phyloP scores from a whole-genome alignment of 768 basidiomycete species.

The Cubamyces sp. region DNA sequence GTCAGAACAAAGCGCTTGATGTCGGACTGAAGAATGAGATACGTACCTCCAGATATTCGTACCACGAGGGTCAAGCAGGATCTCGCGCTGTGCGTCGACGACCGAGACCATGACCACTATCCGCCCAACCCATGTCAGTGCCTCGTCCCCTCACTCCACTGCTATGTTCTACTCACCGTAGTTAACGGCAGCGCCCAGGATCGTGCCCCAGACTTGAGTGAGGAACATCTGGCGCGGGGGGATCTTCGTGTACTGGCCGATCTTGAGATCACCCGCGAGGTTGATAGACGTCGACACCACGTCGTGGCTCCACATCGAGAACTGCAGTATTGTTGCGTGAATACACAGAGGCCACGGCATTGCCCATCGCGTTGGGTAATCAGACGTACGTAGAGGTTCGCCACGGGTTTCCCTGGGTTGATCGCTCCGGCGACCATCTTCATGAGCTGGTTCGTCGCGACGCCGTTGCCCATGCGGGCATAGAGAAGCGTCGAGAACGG shows the following conservation, averaged over 20 bases:
- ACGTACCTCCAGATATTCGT: constrained; percentile 57
- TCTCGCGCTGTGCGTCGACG: constrained; percentile 55
- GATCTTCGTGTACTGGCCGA: constrained; percentile 63
- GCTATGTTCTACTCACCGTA: constrained; percentile 32
- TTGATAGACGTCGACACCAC: constrained; percentile 56
- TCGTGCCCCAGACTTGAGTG: constrained; percentile 67
- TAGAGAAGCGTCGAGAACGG: constrained; percentile 60
- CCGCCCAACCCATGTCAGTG: constrained; percentile 21
- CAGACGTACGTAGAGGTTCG: constrained; percentile 62
- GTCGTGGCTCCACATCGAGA: constrained; percentile 72
- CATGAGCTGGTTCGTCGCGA: constrained; percentile 64
- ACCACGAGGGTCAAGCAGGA: constrained; percentile 54
- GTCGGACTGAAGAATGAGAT: neutral
- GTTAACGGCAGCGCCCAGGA: constrained; percentile 50
- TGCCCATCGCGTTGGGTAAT: neutral
- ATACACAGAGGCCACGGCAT: neutral
- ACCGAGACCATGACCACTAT: constrained; percentile 62
- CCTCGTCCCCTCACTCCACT: constrained; percentile 7
- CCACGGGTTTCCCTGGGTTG: constrained; percentile 66
- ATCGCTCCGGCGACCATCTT: constrained; percentile 66
- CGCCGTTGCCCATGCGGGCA: constrained; percentile 63
- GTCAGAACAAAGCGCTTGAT: neutral
- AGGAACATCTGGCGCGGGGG: constrained; percentile 69
- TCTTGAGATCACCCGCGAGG: constrained; percentile 60
- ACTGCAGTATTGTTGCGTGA: constrained; percentile 38